These are phyloP conservation scores for Pelargonium exstipulatum DNA, from an alignment of 441 rosid genomes.

Conservation along the genomic window DNA sequence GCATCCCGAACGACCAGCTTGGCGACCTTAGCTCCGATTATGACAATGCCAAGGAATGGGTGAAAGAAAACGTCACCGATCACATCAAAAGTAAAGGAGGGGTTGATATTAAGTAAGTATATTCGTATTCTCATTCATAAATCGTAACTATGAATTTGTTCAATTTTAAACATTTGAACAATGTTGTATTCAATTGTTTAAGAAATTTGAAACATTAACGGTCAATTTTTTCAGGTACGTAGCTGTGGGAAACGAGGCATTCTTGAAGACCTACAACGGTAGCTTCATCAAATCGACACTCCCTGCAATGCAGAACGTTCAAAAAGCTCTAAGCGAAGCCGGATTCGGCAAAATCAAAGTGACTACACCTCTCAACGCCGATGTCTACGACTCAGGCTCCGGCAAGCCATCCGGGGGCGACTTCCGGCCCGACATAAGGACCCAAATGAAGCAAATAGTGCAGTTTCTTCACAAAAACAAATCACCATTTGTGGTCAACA, in stretches of 20 bases:
- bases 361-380: constrained; percentile 25
- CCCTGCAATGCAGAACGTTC: neutral
- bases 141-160: no score
- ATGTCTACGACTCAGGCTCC: constrained; percentile 53
- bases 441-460: constrained; percentile 37
- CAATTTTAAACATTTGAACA: no score
- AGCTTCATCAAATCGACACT: neutral
- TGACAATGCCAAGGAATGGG: neutral
- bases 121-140: no score
- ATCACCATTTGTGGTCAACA: constrained; percentile 71
- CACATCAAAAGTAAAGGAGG: neutral
- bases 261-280: neutral
- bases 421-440: constrained; percentile 48
- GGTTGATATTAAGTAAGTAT: neutral
- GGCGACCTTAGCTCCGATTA: neutral
- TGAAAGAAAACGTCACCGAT: neutral
- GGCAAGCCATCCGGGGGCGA: constrained; percentile 57
- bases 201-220: neutral
- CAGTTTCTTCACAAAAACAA: constrained; percentile 36
- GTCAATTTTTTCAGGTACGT: neutral
- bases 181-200: no score
- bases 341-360: neutral
- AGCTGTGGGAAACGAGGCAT: neutral
- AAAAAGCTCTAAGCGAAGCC: neutral
- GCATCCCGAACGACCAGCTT: constrained; percentile 41